phyloP scores from a whole-genome alignment of 345 rosid genomes.

The Tarenaya hassleriana region DNA sequence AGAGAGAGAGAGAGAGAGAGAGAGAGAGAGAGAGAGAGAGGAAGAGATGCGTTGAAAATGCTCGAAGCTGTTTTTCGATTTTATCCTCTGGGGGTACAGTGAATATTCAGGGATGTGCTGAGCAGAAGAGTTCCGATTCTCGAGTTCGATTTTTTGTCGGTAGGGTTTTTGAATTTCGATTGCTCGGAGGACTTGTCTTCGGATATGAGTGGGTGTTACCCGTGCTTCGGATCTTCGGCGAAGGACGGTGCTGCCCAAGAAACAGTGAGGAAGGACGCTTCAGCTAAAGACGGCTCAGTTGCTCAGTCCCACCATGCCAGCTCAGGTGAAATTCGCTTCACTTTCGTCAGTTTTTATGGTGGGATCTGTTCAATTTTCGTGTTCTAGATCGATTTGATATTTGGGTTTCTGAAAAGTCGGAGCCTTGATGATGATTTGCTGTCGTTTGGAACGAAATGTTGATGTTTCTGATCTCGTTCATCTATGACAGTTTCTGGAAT shows the following conservation, averaged over 20 bases:
- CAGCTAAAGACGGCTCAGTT: conserved; percentile 65
- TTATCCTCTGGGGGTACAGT: conserved; percentile 10
- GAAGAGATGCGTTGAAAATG: conserved; percentile 26
- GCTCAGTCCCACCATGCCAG: conserved; percentile 65
- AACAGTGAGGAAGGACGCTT: conserved; percentile 55
- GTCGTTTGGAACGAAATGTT: conserved; percentile 15
- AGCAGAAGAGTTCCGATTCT: conserved; percentile 25
- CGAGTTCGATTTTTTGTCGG: conserved; percentile 34
- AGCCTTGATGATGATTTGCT: conserved; percentile 24
- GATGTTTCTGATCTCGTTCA: conserved; percentile 35
- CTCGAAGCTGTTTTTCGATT: conserved; percentile 19
- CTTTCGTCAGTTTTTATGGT: conserved; percentile 1
- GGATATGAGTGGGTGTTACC: conserved; percentile 93
- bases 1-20: conserved; percentile 22
- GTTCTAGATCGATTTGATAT: conserved; percentile 22
- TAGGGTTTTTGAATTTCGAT: conserved; percentile 42
- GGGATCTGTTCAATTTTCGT: conserved; percentile 34
- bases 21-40: conserved; percentile 27
- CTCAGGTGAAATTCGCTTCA: conserved; percentile 43
- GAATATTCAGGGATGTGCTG: conserved; percentile 26
- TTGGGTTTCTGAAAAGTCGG: conserved; percentile 22
- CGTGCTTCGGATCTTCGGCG: conserved; percentile 94
- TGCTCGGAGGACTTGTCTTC: conserved; percentile 23
- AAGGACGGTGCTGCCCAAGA: conserved; percentile 65
- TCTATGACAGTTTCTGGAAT: conserved; percentile 11